Evolutionary conservation across 1,284 basidiomycete genomes (phyloP).

Genomic region (Ganoderma lingzhi): DNA sequence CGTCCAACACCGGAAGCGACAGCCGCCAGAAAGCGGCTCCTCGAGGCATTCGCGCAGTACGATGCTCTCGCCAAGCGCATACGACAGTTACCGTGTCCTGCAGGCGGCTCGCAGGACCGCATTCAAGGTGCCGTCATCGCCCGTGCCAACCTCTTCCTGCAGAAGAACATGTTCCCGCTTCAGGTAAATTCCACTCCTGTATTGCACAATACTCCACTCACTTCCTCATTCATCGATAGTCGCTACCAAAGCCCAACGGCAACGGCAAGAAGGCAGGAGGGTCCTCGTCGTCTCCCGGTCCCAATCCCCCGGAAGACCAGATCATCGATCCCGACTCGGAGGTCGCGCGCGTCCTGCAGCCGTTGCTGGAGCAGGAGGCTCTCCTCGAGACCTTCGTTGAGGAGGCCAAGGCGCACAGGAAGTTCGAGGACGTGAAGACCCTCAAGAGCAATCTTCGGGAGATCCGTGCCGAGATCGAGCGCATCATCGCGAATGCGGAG

Average conservation of each 20-base stretch:
- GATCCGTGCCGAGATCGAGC: slow-evolving; percentile 82
- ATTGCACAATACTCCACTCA: not conserved
- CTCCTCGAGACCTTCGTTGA: slow-evolving; percentile 84
- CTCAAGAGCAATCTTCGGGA: slow-evolving; percentile 79
- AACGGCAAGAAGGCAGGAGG: slow-evolving; percentile 39
- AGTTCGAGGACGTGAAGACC: slow-evolving; percentile 90
- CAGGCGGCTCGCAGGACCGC: slow-evolving; percentile 81
- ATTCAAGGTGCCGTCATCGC: slow-evolving; percentile 86
- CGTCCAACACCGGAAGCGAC: slow-evolving; percentile 74
- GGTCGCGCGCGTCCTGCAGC: slow-evolving; percentile 78
- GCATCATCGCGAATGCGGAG: slow-evolving; percentile 58
- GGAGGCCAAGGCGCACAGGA: slow-evolving; percentile 84
- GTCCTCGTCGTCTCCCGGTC: slow-evolving; percentile 34
- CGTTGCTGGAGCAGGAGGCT: slow-evolving; percentile 90
- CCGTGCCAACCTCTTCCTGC: slow-evolving; percentile 84
- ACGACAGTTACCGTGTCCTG: slow-evolving; percentile 65
- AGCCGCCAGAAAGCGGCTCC: slow-evolving; percentile 77
- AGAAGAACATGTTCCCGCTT: slow-evolving; percentile 88
- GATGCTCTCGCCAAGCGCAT: slow-evolving; percentile 91
- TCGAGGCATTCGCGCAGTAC: slow-evolving; percentile 88
- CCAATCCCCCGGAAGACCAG: slow-evolving; percentile 38
- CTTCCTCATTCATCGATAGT: slow-evolving; percentile 47
- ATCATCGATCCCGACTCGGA: slow-evolving; percentile 71
- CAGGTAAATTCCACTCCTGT: slow-evolving; percentile 55
- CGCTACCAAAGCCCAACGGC: slow-evolving; percentile 62